Evolutionary conservation across 2,329 filamentous ascomycete genomes (phyloP).

Genomic region (Stachybotrys chlorohalonatus): DNA sequence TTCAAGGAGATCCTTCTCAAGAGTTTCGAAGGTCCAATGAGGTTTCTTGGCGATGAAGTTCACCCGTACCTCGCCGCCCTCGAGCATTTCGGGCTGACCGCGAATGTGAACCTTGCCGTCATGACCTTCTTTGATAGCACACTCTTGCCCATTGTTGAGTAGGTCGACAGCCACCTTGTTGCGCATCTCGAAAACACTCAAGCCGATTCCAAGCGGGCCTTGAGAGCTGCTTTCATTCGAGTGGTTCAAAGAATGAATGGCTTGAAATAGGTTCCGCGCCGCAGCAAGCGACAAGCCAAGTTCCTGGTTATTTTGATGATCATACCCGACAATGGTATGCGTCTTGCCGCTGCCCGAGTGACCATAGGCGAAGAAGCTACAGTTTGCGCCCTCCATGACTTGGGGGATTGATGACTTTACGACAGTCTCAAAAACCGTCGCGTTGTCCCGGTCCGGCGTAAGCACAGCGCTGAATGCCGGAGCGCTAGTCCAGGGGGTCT

Average conservation of each 20-base stretch:
- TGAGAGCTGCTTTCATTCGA: not conserved
- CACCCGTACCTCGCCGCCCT: slow-evolving; percentile 29
- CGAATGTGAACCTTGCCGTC: slow-evolving; percentile 30
- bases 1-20: slow-evolving; percentile 16
- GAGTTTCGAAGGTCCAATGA: slow-evolving; percentile 24
- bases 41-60: slow-evolving; percentile 22
- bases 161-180: slow-evolving; percentile 31
- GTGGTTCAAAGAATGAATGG: slow-evolving; percentile 15
- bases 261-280: slow-evolving; percentile 16
- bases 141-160: slow-evolving; percentile 24
- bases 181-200: slow-evolving; percentile 30
- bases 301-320: slow-evolving; percentile 20
- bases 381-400: slow-evolving; percentile 23
- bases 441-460: slow-evolving; percentile 11
- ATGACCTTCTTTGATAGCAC: slow-evolving; percentile 27
- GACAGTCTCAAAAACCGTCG: slow-evolving; percentile 12
- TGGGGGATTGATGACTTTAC: slow-evolving; percentile 22
- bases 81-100: slow-evolving; percentile 28
- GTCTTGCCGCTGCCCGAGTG: not conserved
- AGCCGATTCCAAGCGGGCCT: slow-evolving; percentile 19
- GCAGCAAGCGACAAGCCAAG: slow-evolving; percentile 28
- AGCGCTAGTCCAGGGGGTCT: slow-evolving; percentile 9
- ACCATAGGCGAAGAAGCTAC: slow-evolving; percentile 15
- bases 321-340: slow-evolving; percentile 22
- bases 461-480: slow-evolving; percentile 16